phyloP scores from a whole-genome alignment of 371 early-diverging fungal genomes.

The Mucor circinelloides region DNA sequence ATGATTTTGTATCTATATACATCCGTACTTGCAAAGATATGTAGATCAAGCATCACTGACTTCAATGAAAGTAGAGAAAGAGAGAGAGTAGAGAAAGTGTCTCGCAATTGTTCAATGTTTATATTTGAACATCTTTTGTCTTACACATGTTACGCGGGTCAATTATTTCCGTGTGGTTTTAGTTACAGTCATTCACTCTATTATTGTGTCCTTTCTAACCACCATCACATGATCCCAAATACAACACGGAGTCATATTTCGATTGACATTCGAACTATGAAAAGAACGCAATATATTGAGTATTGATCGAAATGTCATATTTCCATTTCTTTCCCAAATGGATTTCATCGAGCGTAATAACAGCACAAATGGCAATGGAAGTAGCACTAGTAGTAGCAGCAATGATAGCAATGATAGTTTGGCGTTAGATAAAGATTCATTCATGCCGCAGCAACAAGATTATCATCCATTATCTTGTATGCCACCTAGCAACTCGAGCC shows the following conservation, averaged over 20 bases:
- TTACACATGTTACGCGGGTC: neutral
- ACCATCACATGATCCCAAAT: neutral
- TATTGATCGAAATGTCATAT: neutral
- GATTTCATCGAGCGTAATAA: neutral
- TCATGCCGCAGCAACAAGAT: neutral
- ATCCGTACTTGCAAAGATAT: neutral
- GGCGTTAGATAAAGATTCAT: neutral
- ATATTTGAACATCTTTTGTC: neutral
- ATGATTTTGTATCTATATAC: neutral
- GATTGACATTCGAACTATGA: neutral
- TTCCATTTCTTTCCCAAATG: neutral
- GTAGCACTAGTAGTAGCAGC: neutral
- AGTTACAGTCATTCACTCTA: neutral
- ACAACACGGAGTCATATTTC: neutral
- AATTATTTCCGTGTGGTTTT: neutral
- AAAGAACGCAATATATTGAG: neutral
- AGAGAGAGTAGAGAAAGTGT: neutral
- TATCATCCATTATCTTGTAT: conserved; percentile 9
- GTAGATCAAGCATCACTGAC: neutral
- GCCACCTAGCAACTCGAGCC: conserved; percentile 1
- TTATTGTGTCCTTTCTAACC: neutral
- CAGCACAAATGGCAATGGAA: neutral
- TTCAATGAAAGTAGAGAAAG: no score
- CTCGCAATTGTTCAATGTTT: neutral
- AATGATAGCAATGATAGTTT: conserved; percentile 2